These are phyloP conservation scores for Podila epigama DNA, from an alignment of 192 early-diverging fungal genomes.

Conservation along the genomic window DNA sequence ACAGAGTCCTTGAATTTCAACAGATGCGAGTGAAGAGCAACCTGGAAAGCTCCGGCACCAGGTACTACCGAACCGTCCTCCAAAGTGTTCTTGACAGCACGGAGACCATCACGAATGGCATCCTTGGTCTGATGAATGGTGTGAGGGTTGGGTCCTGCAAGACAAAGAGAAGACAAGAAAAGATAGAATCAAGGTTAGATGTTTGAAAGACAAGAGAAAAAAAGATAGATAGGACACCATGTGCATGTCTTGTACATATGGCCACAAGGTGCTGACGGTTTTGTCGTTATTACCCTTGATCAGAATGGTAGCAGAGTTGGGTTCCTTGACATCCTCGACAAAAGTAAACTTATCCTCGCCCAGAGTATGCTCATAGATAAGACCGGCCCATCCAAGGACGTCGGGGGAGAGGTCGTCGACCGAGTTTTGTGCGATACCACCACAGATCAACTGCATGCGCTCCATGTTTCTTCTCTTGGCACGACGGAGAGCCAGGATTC, in stretches of 20 bases:
- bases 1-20: constrained; percentile 87
- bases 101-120: constrained; percentile 96
- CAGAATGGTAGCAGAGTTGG: constrained; percentile 90
- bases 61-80: constrained; percentile 92
- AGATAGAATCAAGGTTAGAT: not conserved
- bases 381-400: constrained; percentile 89
- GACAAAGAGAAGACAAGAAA: not conserved
- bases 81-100: constrained; percentile 98
- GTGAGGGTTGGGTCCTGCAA: constrained; percentile 90
- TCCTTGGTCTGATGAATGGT: constrained; percentile 96
- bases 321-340: constrained; percentile 93
- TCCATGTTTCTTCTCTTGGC: constrained; percentile 99
- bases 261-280: not conserved
- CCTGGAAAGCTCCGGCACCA: constrained; percentile 96
- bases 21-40: constrained; percentile 85
- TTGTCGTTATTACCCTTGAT: constrained; percentile 76
- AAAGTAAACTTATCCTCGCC: constrained; percentile 99
- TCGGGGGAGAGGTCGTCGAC: constrained; percentile 91
- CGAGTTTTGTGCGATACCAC: constrained; percentile 96
- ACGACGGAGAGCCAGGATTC: constrained; percentile 92
- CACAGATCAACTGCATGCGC: constrained; percentile 93
- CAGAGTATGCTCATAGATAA: constrained; percentile 95
- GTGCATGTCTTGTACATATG: too few relatives aligned
- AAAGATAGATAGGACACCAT: not conserved
- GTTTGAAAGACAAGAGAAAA: not conserved